Evolutionary conservation across 1,284 basidiomycete genomes (phyloP), one percentile per base, ranked within the genome.

Genomic region (Malassezia caprae): DNA sequence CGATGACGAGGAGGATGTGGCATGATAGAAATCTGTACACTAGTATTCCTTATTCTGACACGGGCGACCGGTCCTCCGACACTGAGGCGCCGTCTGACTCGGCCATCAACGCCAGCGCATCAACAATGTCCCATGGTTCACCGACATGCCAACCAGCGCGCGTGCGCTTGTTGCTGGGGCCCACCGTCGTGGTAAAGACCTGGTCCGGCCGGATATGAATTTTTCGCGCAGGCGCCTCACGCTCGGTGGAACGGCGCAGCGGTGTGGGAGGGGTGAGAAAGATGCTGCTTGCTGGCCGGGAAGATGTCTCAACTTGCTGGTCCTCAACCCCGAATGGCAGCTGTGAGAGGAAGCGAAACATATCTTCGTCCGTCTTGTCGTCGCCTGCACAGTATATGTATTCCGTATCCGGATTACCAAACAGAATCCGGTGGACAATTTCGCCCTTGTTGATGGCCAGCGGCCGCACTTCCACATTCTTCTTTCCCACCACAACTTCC

Each of bases 361-460:
- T 74, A 58, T 74, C 72, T 55, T 67, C 58, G 70, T 79, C 58
- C 52, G 88, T 88, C 82, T 96, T 96, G 79, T 96, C 93, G 73
- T 96, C 93, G 48, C 93, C 93, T 0, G 89, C 91, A 75, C 93
- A 96, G 78, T 96, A 91, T 70, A 96, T 82, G 74, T 96, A 93
- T 75, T 94, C 88, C 44, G 87, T 85, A 62, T 94, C 89, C 1
- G 90, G 85, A 78, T 96, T 85, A 72, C 84, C 79, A 80, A 91
- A 96, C 57, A 96, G 75, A 54, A 96, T 84, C 43, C 90, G 80
- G 79, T 90, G 90, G 65, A 96, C 90, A 68, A 96, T 96, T 79
- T 96, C 93, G 55, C 93, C 93, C 82, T 98, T 96, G 81, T 96
- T 96, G 67, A 96, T 83, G 0, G 90, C 90, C 52, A 87, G 80